Evolutionary conservation across 352 stramenopile species (phyloP), one percentile per base, ranked within the genome.

Genomic region (Phytophthora crassamura): DNA sequence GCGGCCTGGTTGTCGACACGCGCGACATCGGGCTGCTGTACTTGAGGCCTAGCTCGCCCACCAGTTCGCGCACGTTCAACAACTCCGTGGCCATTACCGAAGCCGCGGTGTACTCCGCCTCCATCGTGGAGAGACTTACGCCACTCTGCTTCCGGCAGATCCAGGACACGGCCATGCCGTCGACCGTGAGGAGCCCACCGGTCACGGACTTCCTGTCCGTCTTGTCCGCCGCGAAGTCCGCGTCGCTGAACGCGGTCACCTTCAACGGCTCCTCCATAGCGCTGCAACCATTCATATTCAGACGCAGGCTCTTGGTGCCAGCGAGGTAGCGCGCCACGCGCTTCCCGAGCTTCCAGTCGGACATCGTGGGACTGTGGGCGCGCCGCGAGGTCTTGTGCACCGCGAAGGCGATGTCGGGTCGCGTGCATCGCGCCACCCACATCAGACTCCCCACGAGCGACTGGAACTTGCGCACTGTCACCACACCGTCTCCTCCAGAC

Each of bases 361-460:
- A 5, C 5, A 25, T 25, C 4, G 45, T 55, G 2, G 64, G 69
- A 2, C 33, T 28, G 33, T 77, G 69, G 10, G 52, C 43, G 2
- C 16, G 36, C 12, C 69, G 45, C 1, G 64, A 54, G 1, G 61
- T 51, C 8, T 61, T 38, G 42, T 80, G 54, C 5, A 80, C 64
- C 0, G 55, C 65, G 46, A 64, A 78, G 2, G 60, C 14, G 16
- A 74, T 76, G 52, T 75, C 59, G 0, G 74, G 67, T 5, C 70
- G 28, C 0, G 64, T 80, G 46, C 59, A 78, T 0, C 70, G 20
- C 8, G 70, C 28, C 0, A 77, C 22, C 71, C 75, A 80, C 9
- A 77, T 18, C 14, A 79, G 53, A 16, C 62, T 77, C 0, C 72
- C 72, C 2, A 77, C 58, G 0, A 83, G 35, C 0, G 72, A 80